Evolutionary conservation across 1,284 basidiomycete genomes (phyloP).

Genomic region (Cyathus pygmaeus): DNA sequence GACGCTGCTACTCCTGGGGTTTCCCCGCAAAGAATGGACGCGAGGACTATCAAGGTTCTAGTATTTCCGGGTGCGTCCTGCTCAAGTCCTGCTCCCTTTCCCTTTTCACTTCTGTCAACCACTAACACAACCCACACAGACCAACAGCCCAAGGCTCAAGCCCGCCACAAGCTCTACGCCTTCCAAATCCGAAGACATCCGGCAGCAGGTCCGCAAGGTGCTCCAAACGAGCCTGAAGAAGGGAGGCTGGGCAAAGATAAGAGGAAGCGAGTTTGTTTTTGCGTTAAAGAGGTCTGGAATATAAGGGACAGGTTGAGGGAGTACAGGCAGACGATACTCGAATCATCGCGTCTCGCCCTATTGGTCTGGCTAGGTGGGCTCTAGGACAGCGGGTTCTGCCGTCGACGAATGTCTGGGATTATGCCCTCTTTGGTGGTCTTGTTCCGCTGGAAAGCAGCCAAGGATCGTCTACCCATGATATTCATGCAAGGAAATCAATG

Average conservation of each 20-base stretch:
- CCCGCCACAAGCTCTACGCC: conserved; percentile 63
- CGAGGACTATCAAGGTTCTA: conserved; percentile 78
- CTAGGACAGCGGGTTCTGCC: too few species aligned
- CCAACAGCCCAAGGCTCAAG: conserved; percentile 83
- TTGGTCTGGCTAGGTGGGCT: too few species aligned
- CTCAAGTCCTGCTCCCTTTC: not conserved
- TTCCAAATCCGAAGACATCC: conserved; percentile 75
- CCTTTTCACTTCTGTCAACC: not conserved
- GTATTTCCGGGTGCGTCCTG: conserved; percentile 72
- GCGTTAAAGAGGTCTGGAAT: too few species aligned
- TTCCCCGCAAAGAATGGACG: conserved; percentile 74
- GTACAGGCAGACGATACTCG: too few species aligned
- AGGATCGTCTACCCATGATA: too few species aligned
- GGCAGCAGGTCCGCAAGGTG: conserved; percentile 75
- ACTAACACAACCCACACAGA: conserved; percentile 47
- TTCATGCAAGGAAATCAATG: too few species aligned
- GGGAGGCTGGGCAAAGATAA: conserved; percentile 73
- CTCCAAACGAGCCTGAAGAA: conserved; percentile 73
- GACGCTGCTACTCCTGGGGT: conserved; percentile 75
- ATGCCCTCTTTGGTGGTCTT: too few species aligned
- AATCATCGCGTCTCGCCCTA: too few species aligned
- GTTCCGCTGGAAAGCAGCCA: too few species aligned
- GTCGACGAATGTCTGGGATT: too few species aligned
- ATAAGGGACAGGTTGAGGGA: too few species aligned
- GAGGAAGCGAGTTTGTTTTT: conserved; percentile 61